Evolutionary conservation across 176 grass and related monocot species (phyloP), one percentile per base, ranked within the genome.

Genomic region (Eragrostis nindensis): DNA sequence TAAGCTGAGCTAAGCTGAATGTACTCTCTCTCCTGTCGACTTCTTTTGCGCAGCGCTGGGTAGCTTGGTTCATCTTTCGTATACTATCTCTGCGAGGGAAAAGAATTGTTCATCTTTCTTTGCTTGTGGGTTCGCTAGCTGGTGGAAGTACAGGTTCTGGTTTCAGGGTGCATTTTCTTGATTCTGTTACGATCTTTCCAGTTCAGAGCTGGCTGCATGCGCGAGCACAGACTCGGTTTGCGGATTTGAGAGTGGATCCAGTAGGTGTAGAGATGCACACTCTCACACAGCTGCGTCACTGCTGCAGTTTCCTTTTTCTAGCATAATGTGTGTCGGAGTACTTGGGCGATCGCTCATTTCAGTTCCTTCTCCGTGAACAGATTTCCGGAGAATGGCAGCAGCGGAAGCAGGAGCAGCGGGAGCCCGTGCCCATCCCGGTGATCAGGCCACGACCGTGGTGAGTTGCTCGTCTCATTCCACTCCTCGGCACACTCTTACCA

Each of bases 301-400:
- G 11, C 32, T 12, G 47, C 75, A 39, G 26, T 59, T 50, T 57
- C 47, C 24, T 25, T 8, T 80, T 50, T 60, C 5, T 1, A 43
- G 62, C 41, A 1, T 22, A 19, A 60, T 73, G 57, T 27, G 0
- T 61, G 32, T 14, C 14, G n/a, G n/a, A n/a, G 16, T 59, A 42
- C 5, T 38, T 64, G 71, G 71, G 13, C 0, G 32, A 64, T 48
- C 61, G 48, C 77, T 82, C 2, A 66, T 42, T 56, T 25, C 64
- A 3, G 39, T 82, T 72, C 66, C 73, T 16, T 77, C 18, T 43
- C 59, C 1, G 22, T 77, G 47, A 30, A 50, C 87, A 89, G 87
- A 77, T 86, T 70, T 55, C 9, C 27, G 78, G 66, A 61, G 42
- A 42, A 41, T 24, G 52, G 17, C 53, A 2, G 63, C 9, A 3